These are phyloP conservation scores for Fusarium vanettenii DNA, from an alignment of 2,329 filamentous ascomycete species.

Conservation along the genomic window DNA sequence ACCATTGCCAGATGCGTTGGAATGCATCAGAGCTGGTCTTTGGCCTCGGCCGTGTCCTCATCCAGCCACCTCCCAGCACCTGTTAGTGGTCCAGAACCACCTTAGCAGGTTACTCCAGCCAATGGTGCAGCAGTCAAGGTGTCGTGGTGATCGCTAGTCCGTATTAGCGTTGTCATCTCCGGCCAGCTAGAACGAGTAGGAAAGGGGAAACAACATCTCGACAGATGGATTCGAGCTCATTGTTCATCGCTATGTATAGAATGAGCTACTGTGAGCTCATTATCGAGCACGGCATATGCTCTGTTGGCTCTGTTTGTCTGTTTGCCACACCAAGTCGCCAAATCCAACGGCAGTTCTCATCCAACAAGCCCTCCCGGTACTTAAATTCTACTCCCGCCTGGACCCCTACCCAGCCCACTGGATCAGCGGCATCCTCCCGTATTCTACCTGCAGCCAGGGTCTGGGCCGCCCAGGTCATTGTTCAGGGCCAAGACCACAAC, in stretches of 20 bases:
- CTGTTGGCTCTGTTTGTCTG: background rate
- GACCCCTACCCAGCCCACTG: background rate
- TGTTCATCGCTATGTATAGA: background rate
- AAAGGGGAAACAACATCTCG: background rate
- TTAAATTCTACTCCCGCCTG: background rate
- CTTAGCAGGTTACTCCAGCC: background rate
- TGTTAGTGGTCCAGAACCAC: background rate
- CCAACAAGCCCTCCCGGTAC: background rate
- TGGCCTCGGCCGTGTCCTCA: background rate
- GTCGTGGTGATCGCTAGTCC: background rate
- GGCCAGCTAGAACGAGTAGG: background rate
- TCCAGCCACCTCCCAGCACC: background rate
- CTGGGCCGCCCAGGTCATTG: background rate
- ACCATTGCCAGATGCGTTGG: background rate
- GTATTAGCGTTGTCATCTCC: constrained; percentile 29
- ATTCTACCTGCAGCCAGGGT: background rate
- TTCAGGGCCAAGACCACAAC: background rate
- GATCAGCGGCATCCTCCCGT: background rate
- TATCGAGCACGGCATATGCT: background rate
- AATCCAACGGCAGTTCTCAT: background rate
- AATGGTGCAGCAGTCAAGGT: background rate
- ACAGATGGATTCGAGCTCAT: background rate
- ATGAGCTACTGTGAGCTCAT: background rate
- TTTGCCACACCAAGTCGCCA: background rate
- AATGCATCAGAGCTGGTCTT: background rate